These are phyloP conservation scores for Gossypium arboreum DNA, from an alignment of 345 rosid species.

Conservation along the genomic window DNA sequence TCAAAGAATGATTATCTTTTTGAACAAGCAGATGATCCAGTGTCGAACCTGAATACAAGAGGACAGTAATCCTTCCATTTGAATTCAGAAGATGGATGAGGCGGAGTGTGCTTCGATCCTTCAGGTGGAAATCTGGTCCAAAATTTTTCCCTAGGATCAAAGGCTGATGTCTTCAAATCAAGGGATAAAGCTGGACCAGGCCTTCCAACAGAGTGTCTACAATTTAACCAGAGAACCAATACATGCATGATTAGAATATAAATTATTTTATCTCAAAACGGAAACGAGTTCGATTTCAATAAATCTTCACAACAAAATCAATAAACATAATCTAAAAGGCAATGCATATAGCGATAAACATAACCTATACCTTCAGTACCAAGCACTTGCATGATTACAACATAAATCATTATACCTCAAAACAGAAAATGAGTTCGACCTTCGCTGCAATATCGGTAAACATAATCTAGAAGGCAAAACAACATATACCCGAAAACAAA, in stretches of 20 bases:
- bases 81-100: slow-evolving; percentile 87
- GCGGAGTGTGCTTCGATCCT: slow-evolving; percentile 94
- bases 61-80: slow-evolving; percentile 99
- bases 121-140: slow-evolving; percentile 96
- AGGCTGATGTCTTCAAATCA: slow-evolving; percentile 83
- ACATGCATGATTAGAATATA: neutral
- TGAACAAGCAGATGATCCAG: neutral
- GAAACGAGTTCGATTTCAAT: neutral
- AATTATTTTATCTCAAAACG: neutral
- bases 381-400: neutral
- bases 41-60: slow-evolving; percentile 80
- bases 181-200: slow-evolving; percentile 86
- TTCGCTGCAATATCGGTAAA: neutral
- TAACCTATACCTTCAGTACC: neutral
- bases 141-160: slow-evolving; percentile 89
- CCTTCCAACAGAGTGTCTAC: slow-evolving; percentile 89
- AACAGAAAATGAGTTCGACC: neutral
- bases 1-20: neutral
- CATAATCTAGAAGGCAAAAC: neutral
- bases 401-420: neutral
- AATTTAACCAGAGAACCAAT: slow-evolving; percentile 11
- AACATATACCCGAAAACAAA: neutral
- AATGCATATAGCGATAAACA: neutral
- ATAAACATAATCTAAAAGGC: neutral
- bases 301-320: neutral